Base-by-base conservation (phyloP, 441 rosid genomes). In the Populus hybrid region DNA sequence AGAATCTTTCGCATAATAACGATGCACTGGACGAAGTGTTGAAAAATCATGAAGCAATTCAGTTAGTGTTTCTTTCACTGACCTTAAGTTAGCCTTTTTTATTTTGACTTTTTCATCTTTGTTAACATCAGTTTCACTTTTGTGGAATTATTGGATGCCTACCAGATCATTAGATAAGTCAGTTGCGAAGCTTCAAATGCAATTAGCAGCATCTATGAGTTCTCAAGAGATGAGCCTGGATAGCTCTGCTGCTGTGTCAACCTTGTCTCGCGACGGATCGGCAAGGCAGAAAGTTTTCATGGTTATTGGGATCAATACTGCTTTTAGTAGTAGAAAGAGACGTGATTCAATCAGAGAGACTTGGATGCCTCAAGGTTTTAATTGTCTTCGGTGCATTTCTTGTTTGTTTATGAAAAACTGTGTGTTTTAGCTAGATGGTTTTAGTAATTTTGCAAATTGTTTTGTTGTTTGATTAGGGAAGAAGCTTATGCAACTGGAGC, bases 341-440 rank as follows among this genome's bases (percentile, higher is more conserved):
- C 99, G 97, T 71, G 99, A 95, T 85, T 93, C 98, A 18, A 87
- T 95, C 64, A 83, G 99, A 81, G 96, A 84, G 83, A 95, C 98
- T 26, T 95, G 99, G 99, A 93, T 95, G 99, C 99, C 99, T 82
- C 99, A 86, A 87, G 98, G 98, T 95, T 73, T 65, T 40, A 66
- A 64, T 12, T 68, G 24, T n/a, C 36, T 77, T 67, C 72, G 21
- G 30, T 67, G 7, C 5, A 38, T 38, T 50, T n/a, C 23, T 21
- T 35, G 16, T 61, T 10, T 68, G 3, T 32, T 66, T n/a, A 4
- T 14, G 3, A 11, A 26, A 14, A 18, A 18, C 4, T 11, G 4
- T 0, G 23, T 35, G 36, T 40, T 71, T 76, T 73, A 6, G 34
- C 69, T 53, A 40, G 68, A 59, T 57, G 34, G 46, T 24, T 57